These are phyloP conservation scores for Aureobasidium sp. DNA, from an alignment of 2,329 filamentous ascomycete species.

Conservation along the genomic window DNA sequence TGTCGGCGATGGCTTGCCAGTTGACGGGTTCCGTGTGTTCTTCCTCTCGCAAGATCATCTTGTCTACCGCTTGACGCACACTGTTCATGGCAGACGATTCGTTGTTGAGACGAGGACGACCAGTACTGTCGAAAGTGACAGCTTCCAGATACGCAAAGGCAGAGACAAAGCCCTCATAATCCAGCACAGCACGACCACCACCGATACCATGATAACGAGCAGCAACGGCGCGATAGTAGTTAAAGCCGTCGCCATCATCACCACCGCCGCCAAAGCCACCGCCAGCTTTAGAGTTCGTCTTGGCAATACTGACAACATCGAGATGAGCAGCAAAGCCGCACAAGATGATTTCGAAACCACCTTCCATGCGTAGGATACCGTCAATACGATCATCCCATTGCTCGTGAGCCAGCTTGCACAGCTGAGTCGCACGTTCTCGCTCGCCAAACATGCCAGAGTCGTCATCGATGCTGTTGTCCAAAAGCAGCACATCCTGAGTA, in stretches of 20 bases:
- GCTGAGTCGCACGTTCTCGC: constrained; percentile 40
- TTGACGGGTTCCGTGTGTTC: constrained; percentile 32
- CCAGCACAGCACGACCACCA: constrained; percentile 34
- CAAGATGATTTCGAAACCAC: constrained; percentile 62
- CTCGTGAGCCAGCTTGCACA: constrained; percentile 47
- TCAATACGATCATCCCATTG: constrained; percentile 49
- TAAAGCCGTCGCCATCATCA: constrained; percentile 16
- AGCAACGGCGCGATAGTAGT: constrained; percentile 35
- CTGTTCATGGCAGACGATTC: constrained; percentile 27
- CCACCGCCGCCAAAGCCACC: constrained; percentile 15
- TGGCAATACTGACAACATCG: constrained; percentile 27
- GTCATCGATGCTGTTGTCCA: constrained; percentile 18
- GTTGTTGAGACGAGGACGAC: constrained; percentile 34
- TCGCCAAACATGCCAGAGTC: constrained; percentile 37
- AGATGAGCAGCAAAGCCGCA: constrained; percentile 51
- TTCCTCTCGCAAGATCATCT: constrained; percentile 32
- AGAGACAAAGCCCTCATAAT: constrained; percentile 44
- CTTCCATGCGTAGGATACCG: constrained; percentile 59
- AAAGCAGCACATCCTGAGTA: constrained; percentile 54
- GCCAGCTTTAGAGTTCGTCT: constrained; percentile 16
- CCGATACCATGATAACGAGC: constrained; percentile 39
- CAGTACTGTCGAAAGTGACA: constrained; percentile 25
- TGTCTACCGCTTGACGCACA: constrained; percentile 38
- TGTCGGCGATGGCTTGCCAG: constrained; percentile 62
- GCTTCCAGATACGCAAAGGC: constrained; percentile 36